A percentile compares a stretch with the other conserved stretches of the same genome.
These are phyloP conservation scores for Bisporella sp. DNA, from an alignment of 2,329 filamentous ascomycete species.

Conservation along the genomic window DNA sequence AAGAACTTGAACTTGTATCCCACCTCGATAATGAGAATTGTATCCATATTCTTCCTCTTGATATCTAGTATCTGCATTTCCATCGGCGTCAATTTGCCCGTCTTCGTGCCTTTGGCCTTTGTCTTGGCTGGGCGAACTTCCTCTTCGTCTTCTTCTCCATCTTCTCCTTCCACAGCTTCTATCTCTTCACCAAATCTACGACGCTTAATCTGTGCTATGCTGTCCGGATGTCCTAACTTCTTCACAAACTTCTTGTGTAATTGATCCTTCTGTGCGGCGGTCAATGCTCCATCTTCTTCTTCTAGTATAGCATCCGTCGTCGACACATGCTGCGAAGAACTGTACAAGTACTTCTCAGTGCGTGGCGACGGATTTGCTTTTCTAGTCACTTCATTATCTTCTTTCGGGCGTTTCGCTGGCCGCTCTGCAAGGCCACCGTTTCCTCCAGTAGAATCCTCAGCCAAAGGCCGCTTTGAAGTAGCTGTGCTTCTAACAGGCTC, in stretches of 20 bases:
- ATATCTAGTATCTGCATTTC: conserved; percentile 91
- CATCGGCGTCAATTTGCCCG: conserved; percentile 84
- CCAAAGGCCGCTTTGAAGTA: conserved; percentile 43
- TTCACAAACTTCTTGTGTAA: conserved; percentile 82
- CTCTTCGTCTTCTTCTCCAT: conserved; percentile 49
- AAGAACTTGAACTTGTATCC: conserved; percentile 98
- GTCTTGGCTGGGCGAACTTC: conserved; percentile 42
- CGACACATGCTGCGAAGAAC: conserved; percentile 28
- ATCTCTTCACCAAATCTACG: conserved; percentile 47
- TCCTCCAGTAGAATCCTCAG: conserved; percentile 38
- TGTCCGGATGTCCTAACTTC: conserved; percentile 82
- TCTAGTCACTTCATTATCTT: conserved; percentile 30
- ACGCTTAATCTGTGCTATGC: conserved; percentile 57
- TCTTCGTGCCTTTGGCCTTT: conserved; percentile 57
- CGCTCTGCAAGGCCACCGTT: conserved; percentile 33
- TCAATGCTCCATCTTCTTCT: conserved; percentile 38
- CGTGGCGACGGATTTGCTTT: conserved; percentile 29
- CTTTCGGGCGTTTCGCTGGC: conserved; percentile 39
- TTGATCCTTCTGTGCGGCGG: conserved; percentile 55
- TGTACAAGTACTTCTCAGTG: conserved; percentile 47
- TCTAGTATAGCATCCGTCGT: conserved; percentile 23
- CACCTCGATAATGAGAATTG: conserved; percentile 85
- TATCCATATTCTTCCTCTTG: conserved; percentile 85
- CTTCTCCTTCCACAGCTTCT: conserved; percentile 37
- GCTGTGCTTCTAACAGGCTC: conserved; percentile 7